Evolutionary conservation across 495 filamentous ascomycete genomes (phyloP), one percentile per base, ranked within the genome.

Genomic region (Aspergillus sclerotioniger): DNA sequence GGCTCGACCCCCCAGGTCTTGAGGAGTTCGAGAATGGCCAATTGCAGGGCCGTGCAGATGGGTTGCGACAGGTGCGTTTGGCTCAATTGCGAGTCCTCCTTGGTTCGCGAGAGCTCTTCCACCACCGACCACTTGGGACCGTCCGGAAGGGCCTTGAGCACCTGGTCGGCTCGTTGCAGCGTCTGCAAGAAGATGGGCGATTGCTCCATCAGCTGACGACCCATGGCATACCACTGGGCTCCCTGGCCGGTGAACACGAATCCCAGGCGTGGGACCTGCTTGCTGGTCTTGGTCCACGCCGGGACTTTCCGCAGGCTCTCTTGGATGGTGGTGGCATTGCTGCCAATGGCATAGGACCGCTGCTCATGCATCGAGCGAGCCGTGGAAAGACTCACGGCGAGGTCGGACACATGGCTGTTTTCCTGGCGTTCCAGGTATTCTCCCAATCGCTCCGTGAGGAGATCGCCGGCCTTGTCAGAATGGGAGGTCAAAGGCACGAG

Each of bases 181-280:
- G 47, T 56, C 31, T 67, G 20, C 0, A 10, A 25, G 49, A 74
- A 75, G 6, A 65, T 51, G 6, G 58, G 55, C 44, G 64, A 67
- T 19, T 21, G 13, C 4, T 47, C 15, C 0, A 72, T 39, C 16
- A 78, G 63, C 20, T 73, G 61, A 0, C 51, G 49, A 0, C 73
- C 75, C 75, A 78, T 78, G 8, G 39, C 61, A 12, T 31, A 16
- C 59, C 64, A 78, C 32, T 78, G 75, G 1, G 75, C 75, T 20
- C 75, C 75, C 57, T 78, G 75, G 0, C 75, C 73, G 1, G 71
- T 78, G 48, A 78, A 78, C 1, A 76, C 60, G 32, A 71, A 69
- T 1, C 56, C 66, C 6, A 75, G 28, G 3, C 53, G 25, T 17
- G 17, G 33, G 33, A 13, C 9, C 8, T 9, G 33, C 9, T 35